These are phyloP conservation scores for Kodamaea anthophila DNA, from an alignment of 1,139 yeast species.

Conservation along the genomic window DNA sequence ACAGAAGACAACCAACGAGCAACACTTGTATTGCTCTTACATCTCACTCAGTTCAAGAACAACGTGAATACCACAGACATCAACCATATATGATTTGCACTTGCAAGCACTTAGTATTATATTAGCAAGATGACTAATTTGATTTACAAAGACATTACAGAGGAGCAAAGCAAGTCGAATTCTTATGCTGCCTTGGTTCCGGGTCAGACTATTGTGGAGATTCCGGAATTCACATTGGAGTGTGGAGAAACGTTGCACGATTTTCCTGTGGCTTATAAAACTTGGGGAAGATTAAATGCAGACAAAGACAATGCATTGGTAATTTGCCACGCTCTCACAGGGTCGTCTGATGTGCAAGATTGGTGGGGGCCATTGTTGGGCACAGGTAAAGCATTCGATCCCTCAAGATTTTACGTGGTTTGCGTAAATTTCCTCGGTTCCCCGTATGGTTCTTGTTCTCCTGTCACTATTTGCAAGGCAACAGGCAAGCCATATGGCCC, in stretches of 20 bases:
- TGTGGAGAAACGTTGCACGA: slow-evolving; percentile 69
- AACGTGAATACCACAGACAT: background rate
- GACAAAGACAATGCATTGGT: slow-evolving; percentile 69
- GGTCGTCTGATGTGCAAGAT: slow-evolving; percentile 89
- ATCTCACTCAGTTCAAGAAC: too few relatives aligned
- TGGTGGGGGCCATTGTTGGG: slow-evolving; percentile 99
- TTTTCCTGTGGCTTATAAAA: slow-evolving; percentile 91
- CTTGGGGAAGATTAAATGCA: slow-evolving; percentile 77
- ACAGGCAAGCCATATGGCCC: slow-evolving; percentile 85
- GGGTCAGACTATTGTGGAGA: slow-evolving; percentile 74
- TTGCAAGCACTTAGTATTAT: slow-evolving; percentile 5
- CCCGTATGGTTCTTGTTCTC: slow-evolving; percentile 95
- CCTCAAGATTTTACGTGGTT: slow-evolving; percentile 74
- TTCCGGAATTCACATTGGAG: slow-evolving; percentile 74
- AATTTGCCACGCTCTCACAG: slow-evolving; percentile 92
- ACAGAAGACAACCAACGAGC: too few relatives aligned
- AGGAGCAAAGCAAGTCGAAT: slow-evolving; percentile 46
- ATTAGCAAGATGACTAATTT: slow-evolving; percentile 10
- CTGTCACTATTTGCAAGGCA: slow-evolving; percentile 67
- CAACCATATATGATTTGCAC: slow-evolving; percentile 3
- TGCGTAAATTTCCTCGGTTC: slow-evolving; percentile 91
- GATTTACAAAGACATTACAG: slow-evolving; percentile 33
- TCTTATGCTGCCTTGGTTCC: slow-evolving; percentile 68
- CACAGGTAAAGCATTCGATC: slow-evolving; percentile 82
- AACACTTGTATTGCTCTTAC: background rate